These are phyloP conservation scores for Moniliophthora roreri DNA, from an alignment of 1,284 basidiomycete species.

Conservation along the genomic window DNA sequence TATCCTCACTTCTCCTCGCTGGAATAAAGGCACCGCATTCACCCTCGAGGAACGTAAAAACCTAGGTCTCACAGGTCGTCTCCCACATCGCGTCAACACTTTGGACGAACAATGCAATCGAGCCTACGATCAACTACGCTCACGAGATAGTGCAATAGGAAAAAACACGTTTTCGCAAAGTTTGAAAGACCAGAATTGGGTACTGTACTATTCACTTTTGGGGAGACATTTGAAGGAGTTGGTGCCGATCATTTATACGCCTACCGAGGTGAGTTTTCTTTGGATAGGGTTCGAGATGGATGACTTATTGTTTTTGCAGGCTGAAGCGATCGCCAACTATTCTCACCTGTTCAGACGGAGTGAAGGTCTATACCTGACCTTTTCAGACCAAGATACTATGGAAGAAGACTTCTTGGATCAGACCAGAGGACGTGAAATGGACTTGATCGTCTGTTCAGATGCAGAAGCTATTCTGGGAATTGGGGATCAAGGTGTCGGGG, in stretches of 20 bases:
- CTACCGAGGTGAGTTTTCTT: conserved; percentile 50
- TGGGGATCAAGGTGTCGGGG: conserved; percentile 65
- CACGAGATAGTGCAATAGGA: conserved; percentile 47
- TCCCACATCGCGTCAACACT: conserved; percentile 74
- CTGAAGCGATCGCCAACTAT: conserved; percentile 78
- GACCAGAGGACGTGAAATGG: conserved; percentile 57
- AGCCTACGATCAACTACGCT: conserved; percentile 66
- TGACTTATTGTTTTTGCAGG: conserved; percentile 37
- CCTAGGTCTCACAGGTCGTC: conserved; percentile 75
- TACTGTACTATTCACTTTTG: conserved; percentile 71
- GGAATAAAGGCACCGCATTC: conserved; percentile 78
- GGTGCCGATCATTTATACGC: conserved; percentile 75
- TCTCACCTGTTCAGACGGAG: conserved; percentile 80
- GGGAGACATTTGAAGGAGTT: conserved; percentile 67
- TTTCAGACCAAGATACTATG: conserved; percentile 68
- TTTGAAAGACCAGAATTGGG: conserved; percentile 74
- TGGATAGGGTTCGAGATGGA: background rate
- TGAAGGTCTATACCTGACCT: conserved; percentile 68
- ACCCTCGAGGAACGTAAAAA: conserved; percentile 60
- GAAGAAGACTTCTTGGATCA: conserved; percentile 74
- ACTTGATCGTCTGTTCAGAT: conserved; percentile 81
- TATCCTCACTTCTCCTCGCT: conserved; percentile 63
- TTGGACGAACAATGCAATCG: conserved; percentile 75
- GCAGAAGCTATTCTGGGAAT: conserved; percentile 84
- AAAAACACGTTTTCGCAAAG: conserved; percentile 75